Conservation (phyloP, 2,329 filamentous ascomycete species). For the Phaeosphaeriaceae sp. region DNA sequence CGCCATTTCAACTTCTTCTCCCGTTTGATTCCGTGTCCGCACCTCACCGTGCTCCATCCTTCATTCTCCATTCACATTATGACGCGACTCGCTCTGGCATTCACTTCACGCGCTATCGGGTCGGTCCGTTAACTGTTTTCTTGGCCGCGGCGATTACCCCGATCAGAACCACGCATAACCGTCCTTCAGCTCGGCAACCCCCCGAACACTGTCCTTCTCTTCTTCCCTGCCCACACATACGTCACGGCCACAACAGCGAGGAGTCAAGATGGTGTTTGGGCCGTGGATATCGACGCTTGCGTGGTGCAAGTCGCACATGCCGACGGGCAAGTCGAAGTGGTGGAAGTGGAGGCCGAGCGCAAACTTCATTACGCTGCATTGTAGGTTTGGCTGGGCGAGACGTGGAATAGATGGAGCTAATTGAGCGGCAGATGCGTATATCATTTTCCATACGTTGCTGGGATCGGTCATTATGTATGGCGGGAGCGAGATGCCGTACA, state of each 20-base stretch:
- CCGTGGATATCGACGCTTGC: constrained; percentile 9
- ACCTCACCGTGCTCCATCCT: not conserved
- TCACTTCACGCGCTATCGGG: constrained; percentile 22
- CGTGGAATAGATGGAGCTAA: constrained; percentile 15
- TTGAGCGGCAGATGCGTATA: constrained; percentile 70
- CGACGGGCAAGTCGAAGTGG: not conserved
- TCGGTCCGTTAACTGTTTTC: constrained; percentile 27
- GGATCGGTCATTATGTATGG: constrained; percentile 80
- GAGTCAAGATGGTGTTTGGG: constrained; percentile 7
- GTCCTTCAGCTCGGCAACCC: not conserved
- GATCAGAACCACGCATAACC: not conserved
- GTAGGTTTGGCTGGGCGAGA: constrained; percentile 51
- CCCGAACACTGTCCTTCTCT: not conserved
- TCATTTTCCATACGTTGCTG: constrained; percentile 75
- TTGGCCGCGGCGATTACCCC: constrained; percentile 1
- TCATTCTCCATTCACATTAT: not conserved
- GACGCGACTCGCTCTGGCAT: constrained; percentile 3
- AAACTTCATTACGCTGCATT: constrained; percentile 84
- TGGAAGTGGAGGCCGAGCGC: constrained; percentile 63
- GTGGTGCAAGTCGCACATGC: constrained; percentile 3
- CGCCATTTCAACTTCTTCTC: not conserved
- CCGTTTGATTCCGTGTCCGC: not conserved
- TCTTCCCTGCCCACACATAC: too few relatives aligned
- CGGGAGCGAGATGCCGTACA: constrained; percentile 71
- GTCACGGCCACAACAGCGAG: not conserved